phyloP scores from a whole-genome alignment of 768 basidiomycete species.

The Gloeophyllum trabeum region DNA sequence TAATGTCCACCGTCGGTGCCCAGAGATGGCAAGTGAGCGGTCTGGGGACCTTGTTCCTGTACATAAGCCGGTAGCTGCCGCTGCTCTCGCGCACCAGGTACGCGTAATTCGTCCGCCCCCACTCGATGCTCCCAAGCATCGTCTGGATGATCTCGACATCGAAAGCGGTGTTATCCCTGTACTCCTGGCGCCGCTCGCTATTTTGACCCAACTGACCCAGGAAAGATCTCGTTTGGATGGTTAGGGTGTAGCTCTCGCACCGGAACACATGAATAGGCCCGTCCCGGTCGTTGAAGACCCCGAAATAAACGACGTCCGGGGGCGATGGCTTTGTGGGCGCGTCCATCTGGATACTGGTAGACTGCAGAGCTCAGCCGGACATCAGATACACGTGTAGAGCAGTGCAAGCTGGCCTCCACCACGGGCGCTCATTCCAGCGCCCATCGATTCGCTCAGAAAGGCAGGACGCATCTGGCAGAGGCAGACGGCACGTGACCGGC shows the following conservation, averaged over 20 bases:
- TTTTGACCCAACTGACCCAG: neutral
- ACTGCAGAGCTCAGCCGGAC: neutral
- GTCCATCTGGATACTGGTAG: neutral
- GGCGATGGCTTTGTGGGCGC: neutral
- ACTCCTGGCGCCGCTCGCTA: neutral
- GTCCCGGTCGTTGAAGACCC: neutral
- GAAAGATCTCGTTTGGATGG: neutral
- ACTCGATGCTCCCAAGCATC: conserved; percentile 19
- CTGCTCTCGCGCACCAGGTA: conserved; percentile 19
- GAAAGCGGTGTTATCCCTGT: neutral
- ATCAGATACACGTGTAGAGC: no score
- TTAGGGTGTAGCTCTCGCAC: neutral
- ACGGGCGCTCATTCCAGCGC: no score
- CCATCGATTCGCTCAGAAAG: no score
- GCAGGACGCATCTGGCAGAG: no score
- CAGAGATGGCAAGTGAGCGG: conserved; percentile 15
- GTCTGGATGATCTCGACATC: conserved; percentile 21
- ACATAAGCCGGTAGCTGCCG: neutral
- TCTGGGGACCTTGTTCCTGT: conserved; percentile 5
- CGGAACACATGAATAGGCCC: neutral
- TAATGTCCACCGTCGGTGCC: conserved; percentile 11
- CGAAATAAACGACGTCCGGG: neutral
- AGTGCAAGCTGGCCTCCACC: no score
- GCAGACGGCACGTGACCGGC: no score
- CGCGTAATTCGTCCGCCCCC: conserved; percentile 22